Conservation (phyloP, 176 grass and related monocot genomes). For the Saccharum officinarum region DNA sequence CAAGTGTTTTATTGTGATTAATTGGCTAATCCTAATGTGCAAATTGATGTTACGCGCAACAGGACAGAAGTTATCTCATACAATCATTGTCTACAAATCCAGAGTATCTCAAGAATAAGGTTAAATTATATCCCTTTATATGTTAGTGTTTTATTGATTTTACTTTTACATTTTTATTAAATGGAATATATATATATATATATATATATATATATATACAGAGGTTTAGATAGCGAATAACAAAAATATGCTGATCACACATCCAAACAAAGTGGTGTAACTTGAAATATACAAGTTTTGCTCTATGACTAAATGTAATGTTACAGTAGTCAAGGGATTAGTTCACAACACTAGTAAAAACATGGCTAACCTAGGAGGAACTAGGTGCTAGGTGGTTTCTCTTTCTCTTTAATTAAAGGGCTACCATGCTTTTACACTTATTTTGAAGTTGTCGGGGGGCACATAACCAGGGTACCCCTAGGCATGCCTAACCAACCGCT, state of each 20-base stretch:
- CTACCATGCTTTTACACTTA: not conserved
- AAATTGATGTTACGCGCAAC: conserved; percentile 10
- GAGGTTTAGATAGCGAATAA: not conserved
- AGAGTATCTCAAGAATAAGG: conserved; percentile 81
- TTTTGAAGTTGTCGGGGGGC: not conserved
- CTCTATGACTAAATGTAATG: not conserved
- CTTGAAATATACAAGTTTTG: not conserved
- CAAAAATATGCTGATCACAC: not conserved
- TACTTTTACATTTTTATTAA: not conserved
- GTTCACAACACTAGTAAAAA: not conserved
- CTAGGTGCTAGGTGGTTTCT: not conserved
- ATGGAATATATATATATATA: not conserved
- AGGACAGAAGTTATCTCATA: conserved; percentile 66
- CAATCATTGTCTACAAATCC: conserved; percentile 72
- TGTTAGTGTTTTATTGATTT: not conserved
- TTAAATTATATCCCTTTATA: conserved; percentile 26
- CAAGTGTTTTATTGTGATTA: not conserved
- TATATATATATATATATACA: not conserved
- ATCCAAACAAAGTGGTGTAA: not conserved
- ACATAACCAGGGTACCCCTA: no score
- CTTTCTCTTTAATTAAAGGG: not conserved
- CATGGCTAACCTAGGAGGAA: not conserved
- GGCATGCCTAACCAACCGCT: no score
- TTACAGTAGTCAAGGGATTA: not conserved
- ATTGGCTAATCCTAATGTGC: not conserved